These are phyloP conservation scores for Tilletia walkeri DNA, from an alignment of 1,284 basidiomycete species.

Conservation along the genomic window DNA sequence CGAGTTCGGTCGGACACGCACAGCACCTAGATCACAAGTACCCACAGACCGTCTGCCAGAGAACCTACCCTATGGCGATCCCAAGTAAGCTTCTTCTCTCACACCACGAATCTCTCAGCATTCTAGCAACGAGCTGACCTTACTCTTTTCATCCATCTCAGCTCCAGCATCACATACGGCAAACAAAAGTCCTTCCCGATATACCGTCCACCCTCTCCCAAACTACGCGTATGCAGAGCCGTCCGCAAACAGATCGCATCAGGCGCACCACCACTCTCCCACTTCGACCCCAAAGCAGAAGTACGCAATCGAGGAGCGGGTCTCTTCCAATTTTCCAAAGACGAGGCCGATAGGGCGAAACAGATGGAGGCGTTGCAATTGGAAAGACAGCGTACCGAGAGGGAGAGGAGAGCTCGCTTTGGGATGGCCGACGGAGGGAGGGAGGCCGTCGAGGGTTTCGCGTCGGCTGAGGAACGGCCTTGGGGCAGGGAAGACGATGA, in stretches of 20 bases:
- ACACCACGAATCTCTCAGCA: too few species aligned
- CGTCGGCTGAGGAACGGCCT: not conserved
- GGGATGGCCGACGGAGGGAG: not conserved
- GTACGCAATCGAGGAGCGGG: constrained; percentile 83
- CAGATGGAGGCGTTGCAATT: constrained; percentile 73
- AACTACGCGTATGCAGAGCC: not conserved
- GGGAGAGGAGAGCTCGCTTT: not conserved
- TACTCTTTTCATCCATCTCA: not conserved
- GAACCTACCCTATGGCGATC: not conserved
- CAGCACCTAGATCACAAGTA: constrained; percentile 70
- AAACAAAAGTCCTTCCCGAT: constrained; percentile 69
- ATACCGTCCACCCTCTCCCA: constrained; percentile 64
- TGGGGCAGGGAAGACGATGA: constrained; percentile 6
- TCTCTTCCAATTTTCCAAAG: constrained; percentile 80
- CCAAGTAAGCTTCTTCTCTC: not conserved
- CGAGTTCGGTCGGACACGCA: constrained; percentile 76
- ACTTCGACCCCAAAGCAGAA: constrained; percentile 80
- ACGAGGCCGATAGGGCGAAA: constrained; percentile 69
- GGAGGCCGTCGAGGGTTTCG: constrained; percentile 4
- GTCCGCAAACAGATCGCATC: not conserved
- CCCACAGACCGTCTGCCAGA: constrained; percentile 65
- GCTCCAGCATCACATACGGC: constrained; percentile 31
- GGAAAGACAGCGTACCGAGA: constrained; percentile 10
- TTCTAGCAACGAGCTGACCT: not conserved
- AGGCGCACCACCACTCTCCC: constrained; percentile 61